phyloP scores from a whole-genome alignment of 2,329 filamentous ascomycete species.

The Aspergillus aculeatinus region DNA sequence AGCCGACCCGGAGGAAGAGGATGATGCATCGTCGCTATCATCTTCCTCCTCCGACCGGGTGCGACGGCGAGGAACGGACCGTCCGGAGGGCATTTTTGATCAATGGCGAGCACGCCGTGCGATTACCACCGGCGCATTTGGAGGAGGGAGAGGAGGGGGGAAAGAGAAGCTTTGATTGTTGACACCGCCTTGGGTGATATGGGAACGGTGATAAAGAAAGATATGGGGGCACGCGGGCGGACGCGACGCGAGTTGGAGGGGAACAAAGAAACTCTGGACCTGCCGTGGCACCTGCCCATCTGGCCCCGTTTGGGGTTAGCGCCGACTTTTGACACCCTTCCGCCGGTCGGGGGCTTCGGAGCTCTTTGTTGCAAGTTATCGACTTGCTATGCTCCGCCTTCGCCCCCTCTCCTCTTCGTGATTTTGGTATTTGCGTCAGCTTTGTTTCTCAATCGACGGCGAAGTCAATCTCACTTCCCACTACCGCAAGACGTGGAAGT shows the following conservation, averaged over 20 bases:
- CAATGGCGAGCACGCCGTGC: conserved; percentile 4
- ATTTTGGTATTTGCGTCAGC: background rate
- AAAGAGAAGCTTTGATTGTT: background rate
- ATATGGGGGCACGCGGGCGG: background rate
- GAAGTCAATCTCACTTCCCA: conserved; percentile 16
- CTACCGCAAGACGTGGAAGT: conserved; percentile 9
- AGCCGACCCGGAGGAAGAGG: conserved; percentile 4
- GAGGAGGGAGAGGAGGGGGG: background rate
- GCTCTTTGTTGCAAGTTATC: background rate
- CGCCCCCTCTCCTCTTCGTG: background rate
- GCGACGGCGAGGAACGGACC: conserved; percentile 30
- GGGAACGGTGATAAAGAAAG: conserved; percentile 1
- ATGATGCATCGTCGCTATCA: conserved; percentile 16
- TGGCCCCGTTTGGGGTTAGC: background rate
- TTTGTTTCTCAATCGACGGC: background rate
- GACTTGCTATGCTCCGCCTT: background rate
- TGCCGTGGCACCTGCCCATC: background rate
- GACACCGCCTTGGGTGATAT: background rate
- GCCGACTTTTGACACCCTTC: background rate
- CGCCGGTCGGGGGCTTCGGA: background rate
- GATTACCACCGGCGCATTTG: conserved; percentile 6
- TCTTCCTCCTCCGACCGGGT: conserved; percentile 29
- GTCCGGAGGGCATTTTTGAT: conserved; percentile 30
- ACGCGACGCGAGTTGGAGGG: conserved; percentile 2
- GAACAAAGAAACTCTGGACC: background rate